These are phyloP conservation scores for Leishmania lainsoni DNA, from an alignment of 208 protist genomes.

Conservation along the genomic window DNA sequence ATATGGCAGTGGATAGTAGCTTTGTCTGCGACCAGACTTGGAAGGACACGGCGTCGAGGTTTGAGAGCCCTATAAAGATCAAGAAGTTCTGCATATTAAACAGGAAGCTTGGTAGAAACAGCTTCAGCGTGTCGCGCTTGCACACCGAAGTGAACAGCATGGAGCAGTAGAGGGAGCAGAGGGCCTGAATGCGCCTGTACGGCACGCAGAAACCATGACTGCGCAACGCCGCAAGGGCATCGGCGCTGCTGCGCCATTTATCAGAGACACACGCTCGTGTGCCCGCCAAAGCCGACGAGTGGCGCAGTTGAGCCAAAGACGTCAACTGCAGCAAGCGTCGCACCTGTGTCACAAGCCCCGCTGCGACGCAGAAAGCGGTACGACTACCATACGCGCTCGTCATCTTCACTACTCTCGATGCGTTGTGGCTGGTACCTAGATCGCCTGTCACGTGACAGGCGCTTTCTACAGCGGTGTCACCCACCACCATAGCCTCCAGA, in stretches of 20 bases:
- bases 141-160: slow-evolving; percentile 38
- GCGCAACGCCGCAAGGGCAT: neutral
- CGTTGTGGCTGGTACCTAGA: neutral
- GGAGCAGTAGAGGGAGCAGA: slow-evolving; percentile 15
- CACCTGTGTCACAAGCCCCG: neutral
- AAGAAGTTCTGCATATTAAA: slow-evolving; percentile 83
- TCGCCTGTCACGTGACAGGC: neutral
- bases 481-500: neutral
- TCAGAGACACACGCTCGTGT: neutral
- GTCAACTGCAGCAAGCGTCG: neutral
- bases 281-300: neutral
- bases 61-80: slow-evolving; percentile 65
- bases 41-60: slow-evolving; percentile 75
- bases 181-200: neutral
- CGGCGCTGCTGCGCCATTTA: neutral
- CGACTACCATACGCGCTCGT: neutral
- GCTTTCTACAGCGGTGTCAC: neutral
- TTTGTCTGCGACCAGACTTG: slow-evolving; percentile 86
- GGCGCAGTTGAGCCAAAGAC: neutral
- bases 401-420: neutral
- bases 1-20: slow-evolving; percentile 66
- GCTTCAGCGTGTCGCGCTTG: slow-evolving; percentile 55
- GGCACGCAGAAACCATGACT: neutral
- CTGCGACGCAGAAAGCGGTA: neutral
- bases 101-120: slow-evolving; percentile 66